Percentiles rank a stretch among this genome's conserved stretches.
phyloP scores from a whole-genome alignment of 768 basidiomycete species.

The Leccinum rimulosum region DNA sequence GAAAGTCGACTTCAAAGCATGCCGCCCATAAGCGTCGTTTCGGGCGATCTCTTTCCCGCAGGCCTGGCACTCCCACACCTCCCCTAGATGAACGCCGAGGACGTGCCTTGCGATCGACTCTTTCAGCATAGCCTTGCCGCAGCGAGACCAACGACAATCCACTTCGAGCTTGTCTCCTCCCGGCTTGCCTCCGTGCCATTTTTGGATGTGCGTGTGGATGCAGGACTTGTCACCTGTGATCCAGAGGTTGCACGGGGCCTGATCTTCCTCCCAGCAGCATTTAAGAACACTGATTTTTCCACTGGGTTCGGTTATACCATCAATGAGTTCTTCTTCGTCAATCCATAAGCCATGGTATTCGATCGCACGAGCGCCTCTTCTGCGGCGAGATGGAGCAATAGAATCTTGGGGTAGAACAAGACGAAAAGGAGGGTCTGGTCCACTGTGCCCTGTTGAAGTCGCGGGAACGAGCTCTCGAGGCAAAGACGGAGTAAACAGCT shows the following conservation, averaged over 20 bases:
- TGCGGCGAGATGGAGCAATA: neutral
- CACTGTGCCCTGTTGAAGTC: too few species aligned
- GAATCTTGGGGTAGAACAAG: neutral
- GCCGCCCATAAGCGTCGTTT: slow-evolving; percentile 10
- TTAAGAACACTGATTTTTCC: slow-evolving; percentile 7
- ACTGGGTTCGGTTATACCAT: neutral
- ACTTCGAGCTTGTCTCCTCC: slow-evolving; percentile 9
- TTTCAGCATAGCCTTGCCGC: slow-evolving; percentile 18
- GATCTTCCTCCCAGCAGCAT: slow-evolving; percentile 15
- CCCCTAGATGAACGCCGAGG: slow-evolving; percentile 11
- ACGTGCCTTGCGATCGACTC: slow-evolving; percentile 24
- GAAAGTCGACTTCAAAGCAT: neutral
- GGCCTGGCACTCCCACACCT: slow-evolving; percentile 12
- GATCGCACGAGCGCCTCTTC: slow-evolving; percentile 2
- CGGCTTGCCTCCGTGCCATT: slow-evolving; percentile 14
- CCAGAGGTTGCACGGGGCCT: slow-evolving; percentile 11
- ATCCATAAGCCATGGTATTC: slow-evolving; percentile 9
- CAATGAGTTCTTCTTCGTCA: slow-evolving; percentile 14
- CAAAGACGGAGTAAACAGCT: too few species aligned
- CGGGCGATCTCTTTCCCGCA: slow-evolving; percentile 14
- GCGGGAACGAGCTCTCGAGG: too few species aligned
- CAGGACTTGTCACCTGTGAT: slow-evolving; percentile 16
- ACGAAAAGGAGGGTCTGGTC: too few species aligned
- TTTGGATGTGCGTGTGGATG: slow-evolving; percentile 15
- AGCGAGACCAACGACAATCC: slow-evolving; percentile 14